A percentile compares a stretch with the other conserved stretches of the same genome.
Conservation (phyloP, 2,329 filamentous ascomycete genomes). For the Diaporthe ilicicola region DNA sequence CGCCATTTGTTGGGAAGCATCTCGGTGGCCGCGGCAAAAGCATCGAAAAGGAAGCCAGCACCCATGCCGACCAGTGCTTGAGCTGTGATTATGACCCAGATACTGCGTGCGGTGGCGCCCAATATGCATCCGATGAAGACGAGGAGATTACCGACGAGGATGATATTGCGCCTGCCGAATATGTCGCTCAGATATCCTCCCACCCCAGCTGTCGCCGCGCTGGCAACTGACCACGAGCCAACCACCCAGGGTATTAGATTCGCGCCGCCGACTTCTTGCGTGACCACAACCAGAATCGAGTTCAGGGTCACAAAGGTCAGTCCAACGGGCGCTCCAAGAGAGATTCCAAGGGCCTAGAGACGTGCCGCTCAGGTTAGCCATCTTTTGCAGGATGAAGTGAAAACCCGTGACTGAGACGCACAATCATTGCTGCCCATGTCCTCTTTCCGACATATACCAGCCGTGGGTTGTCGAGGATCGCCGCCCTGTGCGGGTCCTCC, state of each 20-base stretch:
- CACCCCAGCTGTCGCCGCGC: neutral
- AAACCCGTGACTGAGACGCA: neutral
- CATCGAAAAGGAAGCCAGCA: slow-evolving; percentile 19
- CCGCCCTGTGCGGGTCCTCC: slow-evolving; percentile 19
- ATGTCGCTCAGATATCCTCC: slow-evolving; percentile 22
- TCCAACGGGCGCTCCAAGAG: slow-evolving; percentile 12
- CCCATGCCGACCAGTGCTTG: slow-evolving; percentile 6
- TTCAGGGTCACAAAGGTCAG: neutral
- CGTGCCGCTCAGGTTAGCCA: neutral
- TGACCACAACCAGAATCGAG: neutral
- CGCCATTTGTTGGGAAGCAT: slow-evolving; percentile 28
- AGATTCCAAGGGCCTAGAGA: slow-evolving; percentile 8
- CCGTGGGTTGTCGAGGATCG: neutral
- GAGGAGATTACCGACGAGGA: neutral
- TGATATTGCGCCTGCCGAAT: slow-evolving; percentile 23
- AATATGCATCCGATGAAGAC: slow-evolving; percentile 15
- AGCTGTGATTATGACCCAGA: slow-evolving; percentile 11
- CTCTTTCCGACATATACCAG: slow-evolving; percentile 19
- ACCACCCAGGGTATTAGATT: slow-evolving; percentile 18
- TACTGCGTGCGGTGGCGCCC: slow-evolving; percentile 19
- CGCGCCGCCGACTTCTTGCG: slow-evolving; percentile 3
- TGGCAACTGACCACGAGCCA: slow-evolving; percentile 16
- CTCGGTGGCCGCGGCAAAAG: slow-evolving; percentile 18
- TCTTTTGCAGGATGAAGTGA: neutral
- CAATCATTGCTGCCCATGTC: slow-evolving; percentile 22